A percentile compares a stretch with the other conserved stretches of the same genome.
Evolutionary conservation across 2,329 filamentous ascomycete species (phyloP).

Genomic region (Monosporascus ibericus): DNA sequence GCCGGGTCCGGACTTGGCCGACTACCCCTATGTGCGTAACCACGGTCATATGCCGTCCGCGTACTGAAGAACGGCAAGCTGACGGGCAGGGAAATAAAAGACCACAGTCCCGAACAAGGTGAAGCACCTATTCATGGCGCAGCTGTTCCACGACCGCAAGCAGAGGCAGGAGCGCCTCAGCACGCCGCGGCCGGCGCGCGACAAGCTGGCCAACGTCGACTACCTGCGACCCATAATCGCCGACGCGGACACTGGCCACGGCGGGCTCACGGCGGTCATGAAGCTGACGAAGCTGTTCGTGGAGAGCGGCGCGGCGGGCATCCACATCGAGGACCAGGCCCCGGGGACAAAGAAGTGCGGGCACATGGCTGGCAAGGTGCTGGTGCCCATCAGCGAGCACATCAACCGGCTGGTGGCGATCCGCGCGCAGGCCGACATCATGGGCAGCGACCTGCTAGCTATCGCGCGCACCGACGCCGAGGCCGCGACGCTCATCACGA

Average conservation of each 20-base stretch:
- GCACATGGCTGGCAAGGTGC: constrained; percentile 97
- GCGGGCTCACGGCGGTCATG: constrained; percentile 97
- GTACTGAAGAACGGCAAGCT: constrained; percentile 3
- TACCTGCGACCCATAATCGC: constrained; percentile 95
- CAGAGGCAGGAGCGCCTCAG: constrained; percentile 91
- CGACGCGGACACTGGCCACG: constrained; percentile 95
- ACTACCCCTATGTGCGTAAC: constrained; percentile 75
- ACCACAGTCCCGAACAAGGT: constrained; percentile 99
- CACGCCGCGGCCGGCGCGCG: constrained; percentile 65
- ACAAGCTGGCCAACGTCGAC: constrained; percentile 73
- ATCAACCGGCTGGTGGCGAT: constrained; percentile 97
- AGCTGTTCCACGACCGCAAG: constrained; percentile 99
- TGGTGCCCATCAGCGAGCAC: constrained; percentile 95
- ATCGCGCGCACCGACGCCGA: constrained; percentile 96
- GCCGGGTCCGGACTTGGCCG: constrained; percentile 93
- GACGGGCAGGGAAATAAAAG: constrained; percentile 34
- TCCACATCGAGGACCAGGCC: constrained; percentile 98
- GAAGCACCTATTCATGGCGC: constrained; percentile 93
- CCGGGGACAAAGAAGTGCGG: constrained; percentile 99
- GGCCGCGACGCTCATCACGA: constrained; percentile 93
- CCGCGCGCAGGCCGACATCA: constrained; percentile 95
- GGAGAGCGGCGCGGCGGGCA: constrained; percentile 92
- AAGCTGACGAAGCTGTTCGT: constrained; percentile 98
- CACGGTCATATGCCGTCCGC: neutral
- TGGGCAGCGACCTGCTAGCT: constrained; percentile 86